A percentile compares a stretch with the other conserved stretches of the same genome.
Evolutionary conservation across 2,329 filamentous ascomycete genomes (phyloP).

Genomic region (Volutella citrinella): DNA sequence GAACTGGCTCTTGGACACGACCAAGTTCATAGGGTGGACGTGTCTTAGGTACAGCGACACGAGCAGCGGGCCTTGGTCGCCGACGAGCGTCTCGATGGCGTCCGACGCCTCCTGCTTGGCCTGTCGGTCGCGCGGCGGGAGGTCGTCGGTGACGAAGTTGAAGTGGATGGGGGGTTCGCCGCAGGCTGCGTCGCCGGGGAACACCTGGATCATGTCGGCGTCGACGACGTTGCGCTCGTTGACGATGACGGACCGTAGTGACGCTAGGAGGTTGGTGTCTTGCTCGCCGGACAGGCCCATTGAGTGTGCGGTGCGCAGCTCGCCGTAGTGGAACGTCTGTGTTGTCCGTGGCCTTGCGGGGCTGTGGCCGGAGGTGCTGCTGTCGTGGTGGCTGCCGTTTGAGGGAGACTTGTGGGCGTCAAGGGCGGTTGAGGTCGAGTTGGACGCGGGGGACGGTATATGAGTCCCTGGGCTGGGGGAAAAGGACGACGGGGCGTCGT

Average conservation of each 20-base stretch:
- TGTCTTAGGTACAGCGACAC: conserved; percentile 36
- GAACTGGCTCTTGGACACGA: conserved; percentile 34
- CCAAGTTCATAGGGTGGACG: conserved; percentile 35
- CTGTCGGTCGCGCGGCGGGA: conserved; percentile 30
- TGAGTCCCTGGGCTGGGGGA: not conserved
- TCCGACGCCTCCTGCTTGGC: conserved; percentile 30
- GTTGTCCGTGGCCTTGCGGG: conserved; percentile 4
- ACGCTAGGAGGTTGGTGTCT: conserved; percentile 9
- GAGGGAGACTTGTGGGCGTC: conserved; percentile 4
- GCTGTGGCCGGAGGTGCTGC: conserved; percentile 2
- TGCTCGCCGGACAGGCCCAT: conserved; percentile 9
- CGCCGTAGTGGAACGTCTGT: conserved; percentile 6
- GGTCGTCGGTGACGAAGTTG: conserved; percentile 33
- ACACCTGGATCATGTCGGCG: conserved; percentile 7
- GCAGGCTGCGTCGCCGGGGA: conserved; percentile 8
- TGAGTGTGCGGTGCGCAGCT: conserved; percentile 8
- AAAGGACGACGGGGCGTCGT: conserved; percentile 1
- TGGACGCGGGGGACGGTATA: conserved; percentile 4
- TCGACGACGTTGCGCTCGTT: conserved; percentile 8
- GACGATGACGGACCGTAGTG: conserved; percentile 7
- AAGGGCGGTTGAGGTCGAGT: conserved; percentile 2
- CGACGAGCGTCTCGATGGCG: conserved; percentile 32
- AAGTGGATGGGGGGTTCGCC: conserved; percentile 35
- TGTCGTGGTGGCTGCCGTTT: not conserved
- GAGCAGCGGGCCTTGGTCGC: conserved; percentile 26